phyloP scores from a whole-genome alignment of 257 asterid genomes.

The Nicotiana tabacum region DNA sequence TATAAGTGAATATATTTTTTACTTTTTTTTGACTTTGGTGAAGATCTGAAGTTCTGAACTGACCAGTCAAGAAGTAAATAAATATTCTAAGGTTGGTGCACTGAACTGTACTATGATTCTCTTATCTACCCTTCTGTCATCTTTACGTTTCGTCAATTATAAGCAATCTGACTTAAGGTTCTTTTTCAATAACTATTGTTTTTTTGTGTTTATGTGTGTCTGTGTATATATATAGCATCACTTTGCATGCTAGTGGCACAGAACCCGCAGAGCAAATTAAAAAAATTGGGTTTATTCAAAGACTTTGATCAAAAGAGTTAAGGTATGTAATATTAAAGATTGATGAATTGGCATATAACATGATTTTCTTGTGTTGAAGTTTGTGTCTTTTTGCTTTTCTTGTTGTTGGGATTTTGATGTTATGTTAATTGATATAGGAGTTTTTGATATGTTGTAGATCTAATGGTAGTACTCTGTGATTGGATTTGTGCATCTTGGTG shows the following conservation, averaged over 20 bases:
- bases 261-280: not conserved
- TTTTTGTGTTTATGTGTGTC: not conserved
- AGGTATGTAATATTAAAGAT: not conserved
- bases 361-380: not conserved
- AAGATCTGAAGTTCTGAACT: not conserved
- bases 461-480: not conserved
- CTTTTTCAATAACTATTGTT: not conserved
- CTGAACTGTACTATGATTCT: not conserved
- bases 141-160: slow-evolving; percentile 9
- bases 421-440: too few species aligned
- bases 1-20: not conserved
- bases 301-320: not conserved
- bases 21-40: not conserved
- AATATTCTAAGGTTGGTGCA: not conserved
- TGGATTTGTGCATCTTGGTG: not conserved
- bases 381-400: not conserved
- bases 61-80: not conserved
- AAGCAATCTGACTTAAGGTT: not conserved
- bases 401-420: not conserved
- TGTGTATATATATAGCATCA: not conserved
- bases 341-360: not conserved
- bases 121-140: not conserved
- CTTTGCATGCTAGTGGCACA: not conserved
- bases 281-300: too few species aligned
- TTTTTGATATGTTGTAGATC: not conserved